Conservation (phyloP, 192 early-diverging fungal genomes). For the Backusella tuberculispora region DNA sequence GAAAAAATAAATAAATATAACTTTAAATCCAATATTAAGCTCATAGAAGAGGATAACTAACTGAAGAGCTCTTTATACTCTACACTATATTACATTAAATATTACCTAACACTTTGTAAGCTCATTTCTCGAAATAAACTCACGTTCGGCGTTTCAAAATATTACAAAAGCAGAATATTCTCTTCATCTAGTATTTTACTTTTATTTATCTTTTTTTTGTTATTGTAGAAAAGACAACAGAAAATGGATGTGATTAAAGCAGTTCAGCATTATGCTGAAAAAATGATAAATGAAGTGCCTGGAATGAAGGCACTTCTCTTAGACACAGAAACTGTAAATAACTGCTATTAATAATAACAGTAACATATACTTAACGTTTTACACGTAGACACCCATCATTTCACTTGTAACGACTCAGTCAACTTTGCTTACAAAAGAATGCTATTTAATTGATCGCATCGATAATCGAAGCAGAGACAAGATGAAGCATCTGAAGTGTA, state of each 20-base stretch:
- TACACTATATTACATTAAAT: no score
- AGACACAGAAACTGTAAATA: conserved; percentile 85
- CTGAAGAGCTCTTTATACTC: no score
- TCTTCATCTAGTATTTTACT: no score
- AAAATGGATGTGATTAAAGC: no score
- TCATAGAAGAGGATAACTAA: no score
- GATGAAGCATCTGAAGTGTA: conserved; percentile 95
- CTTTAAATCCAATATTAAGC: background rate
- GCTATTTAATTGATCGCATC: conserved; percentile 92
- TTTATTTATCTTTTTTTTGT: no score
- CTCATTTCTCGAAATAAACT: no score
- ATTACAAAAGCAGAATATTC: no score
- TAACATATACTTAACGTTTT: background rate
- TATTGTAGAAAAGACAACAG: no score
- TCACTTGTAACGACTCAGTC: conserved; percentile 95
- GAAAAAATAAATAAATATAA: background rate
- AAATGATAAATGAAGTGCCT: conserved; percentile 86
- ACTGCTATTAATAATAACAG: background rate
- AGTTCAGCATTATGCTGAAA: conserved; percentile 87
- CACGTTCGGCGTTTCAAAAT: no score
- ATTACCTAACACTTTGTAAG: no score
- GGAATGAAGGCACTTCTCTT: conserved; percentile 99
- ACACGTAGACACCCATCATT: conserved; percentile 86
- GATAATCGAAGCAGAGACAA: conserved; percentile 84
- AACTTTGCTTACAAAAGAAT: conserved; percentile 86